Base-by-base conservation (phyloP, 2,329 filamentous ascomycete genomes). In the Trichophyton verrucosum region DNA sequence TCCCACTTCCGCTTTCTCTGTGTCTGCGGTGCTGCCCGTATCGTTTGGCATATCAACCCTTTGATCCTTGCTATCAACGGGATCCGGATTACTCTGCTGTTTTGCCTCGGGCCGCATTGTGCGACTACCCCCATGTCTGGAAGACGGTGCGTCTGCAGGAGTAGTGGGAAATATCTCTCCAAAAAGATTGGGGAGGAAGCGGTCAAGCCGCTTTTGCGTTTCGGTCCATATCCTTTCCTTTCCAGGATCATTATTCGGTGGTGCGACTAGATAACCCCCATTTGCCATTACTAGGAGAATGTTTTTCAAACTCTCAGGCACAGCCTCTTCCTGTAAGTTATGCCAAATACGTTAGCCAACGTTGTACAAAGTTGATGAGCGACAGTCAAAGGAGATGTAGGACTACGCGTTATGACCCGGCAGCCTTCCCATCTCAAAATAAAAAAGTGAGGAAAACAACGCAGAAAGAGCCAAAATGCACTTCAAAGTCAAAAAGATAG, bases 261-360 rank as follows among this genome's bases (percentile, higher is more conserved):
- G 82, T 0, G 89, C 85, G 17, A 27, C 55, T 3, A 99, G 82
- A 68, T 89, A 91, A 40, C 88, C 91, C 58, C 87, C 91, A 71
- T 86, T 94, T 4, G 88, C 86, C 91, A 99, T 96, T 68, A 99
- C 94, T 8, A 99, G 80, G 24, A 97, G 78, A 59, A 97, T 91
- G 66, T 99, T 99, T 76, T 99, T 99, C 61, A 99, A 78, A 65
- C 90, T 94, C 74, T 99, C 94, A 0, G 89, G 88, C 1, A 97
- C 91, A 11, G 94, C 92, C 77, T 99, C 94, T 75, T 95, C 91
- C 86, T 95, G 67, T 63, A 55, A 57, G 33, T 44, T 36, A 57
- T 44, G 20, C 24, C 13, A 40, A n/a, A 20, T 40, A 44, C 7
- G 55, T 57, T 44, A 57, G 55, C 22, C 33, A n/a, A 47, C 2